Evolutionary conservation across 768 basidiomycete genomes (phyloP).

Genomic region (Tricholoma terreum): DNA sequence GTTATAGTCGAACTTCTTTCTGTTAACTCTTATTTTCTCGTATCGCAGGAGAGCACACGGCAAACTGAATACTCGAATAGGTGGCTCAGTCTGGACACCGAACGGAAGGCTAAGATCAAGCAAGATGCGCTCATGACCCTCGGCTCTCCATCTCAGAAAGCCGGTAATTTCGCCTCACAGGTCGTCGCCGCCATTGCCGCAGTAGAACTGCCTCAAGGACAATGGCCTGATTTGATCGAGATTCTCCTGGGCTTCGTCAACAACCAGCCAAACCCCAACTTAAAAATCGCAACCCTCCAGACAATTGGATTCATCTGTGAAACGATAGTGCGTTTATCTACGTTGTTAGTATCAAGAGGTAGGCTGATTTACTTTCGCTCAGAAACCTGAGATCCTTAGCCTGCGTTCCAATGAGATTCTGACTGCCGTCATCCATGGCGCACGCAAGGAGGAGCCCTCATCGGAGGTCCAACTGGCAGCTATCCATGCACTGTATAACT

Average conservation of each 20-base stretch:
- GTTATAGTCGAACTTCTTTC: constrained; percentile 15
- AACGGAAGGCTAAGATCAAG: constrained; percentile 80
- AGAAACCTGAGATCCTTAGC: constrained; percentile 93
- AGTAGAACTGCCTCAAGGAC: constrained; percentile 82
- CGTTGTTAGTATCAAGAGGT: constrained; percentile 1
- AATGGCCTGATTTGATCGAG: constrained; percentile 91
- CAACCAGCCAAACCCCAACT: constrained; percentile 63
- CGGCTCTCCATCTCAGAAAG: constrained; percentile 64
- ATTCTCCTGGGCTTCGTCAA: constrained; percentile 85
- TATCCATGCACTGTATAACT: constrained; percentile 90
- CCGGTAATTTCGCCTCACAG: constrained; percentile 87
- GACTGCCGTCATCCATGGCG: constrained; percentile 97
- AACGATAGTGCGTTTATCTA: constrained; percentile 68
- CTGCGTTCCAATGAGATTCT: constrained; percentile 94
- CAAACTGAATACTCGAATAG: constrained; percentile 73
- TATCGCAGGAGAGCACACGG: constrained; percentile 63
- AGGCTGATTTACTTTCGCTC: constrained; percentile 15
- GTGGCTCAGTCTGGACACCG: constrained; percentile 75
- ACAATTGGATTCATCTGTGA: constrained; percentile 98
- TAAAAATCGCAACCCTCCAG: constrained; percentile 86
- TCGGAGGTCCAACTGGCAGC: constrained; percentile 90
- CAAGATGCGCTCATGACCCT: constrained; percentile 82
- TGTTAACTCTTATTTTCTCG: constrained; percentile 15
- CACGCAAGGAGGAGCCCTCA: constrained; percentile 92
- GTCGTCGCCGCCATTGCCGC: constrained; percentile 93